Evolutionary conservation across 352 stramenopile species (phyloP).

Genomic region (Globisporangium echinulatum): DNA sequence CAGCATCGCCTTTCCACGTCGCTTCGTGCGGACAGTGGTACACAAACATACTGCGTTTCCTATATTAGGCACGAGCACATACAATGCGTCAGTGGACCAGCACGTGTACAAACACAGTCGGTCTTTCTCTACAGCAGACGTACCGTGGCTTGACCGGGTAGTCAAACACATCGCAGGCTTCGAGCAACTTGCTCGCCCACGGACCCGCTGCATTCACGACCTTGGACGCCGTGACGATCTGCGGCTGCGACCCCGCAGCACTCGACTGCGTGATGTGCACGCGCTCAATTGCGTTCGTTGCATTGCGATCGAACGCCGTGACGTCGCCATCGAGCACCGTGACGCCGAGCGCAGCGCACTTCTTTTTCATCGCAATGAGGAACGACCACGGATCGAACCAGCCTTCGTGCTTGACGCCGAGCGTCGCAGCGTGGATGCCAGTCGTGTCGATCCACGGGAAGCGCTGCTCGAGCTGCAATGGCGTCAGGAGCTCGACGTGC

Average conservation of each 20-base stretch:
- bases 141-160: slow-evolving; percentile 67
- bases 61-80: slow-evolving; percentile 2
- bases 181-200: slow-evolving; percentile 63
- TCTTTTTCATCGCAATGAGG: slow-evolving; percentile 67
- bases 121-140: neutral
- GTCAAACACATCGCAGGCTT: slow-evolving; percentile 60
- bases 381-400: slow-evolving; percentile 86
- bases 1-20: slow-evolving; percentile 61
- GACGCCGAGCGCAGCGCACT: slow-evolving; percentile 63
- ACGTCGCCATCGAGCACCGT: slow-evolving; percentile 69
- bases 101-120: too few species aligned
- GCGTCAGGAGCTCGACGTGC: slow-evolving; percentile 46
- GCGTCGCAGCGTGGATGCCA: slow-evolving; percentile 44
- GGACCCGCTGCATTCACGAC: slow-evolving; percentile 74
- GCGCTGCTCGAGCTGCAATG: slow-evolving; percentile 39
- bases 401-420: slow-evolving; percentile 67
- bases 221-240: slow-evolving; percentile 37
- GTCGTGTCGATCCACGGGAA: slow-evolving; percentile 78
- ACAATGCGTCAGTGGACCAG: neutral
- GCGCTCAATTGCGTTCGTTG: slow-evolving; percentile 48
- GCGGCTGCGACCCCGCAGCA: slow-evolving; percentile 15
- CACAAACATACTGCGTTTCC: slow-evolving; percentile 73
- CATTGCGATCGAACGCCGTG: slow-evolving; percentile 50
- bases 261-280: slow-evolving; percentile 44
- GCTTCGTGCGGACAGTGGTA: slow-evolving; percentile 70